phyloP scores from a whole-genome alignment of 495 filamentous ascomycete genomes.

The Durotheca rogersii region DNA sequence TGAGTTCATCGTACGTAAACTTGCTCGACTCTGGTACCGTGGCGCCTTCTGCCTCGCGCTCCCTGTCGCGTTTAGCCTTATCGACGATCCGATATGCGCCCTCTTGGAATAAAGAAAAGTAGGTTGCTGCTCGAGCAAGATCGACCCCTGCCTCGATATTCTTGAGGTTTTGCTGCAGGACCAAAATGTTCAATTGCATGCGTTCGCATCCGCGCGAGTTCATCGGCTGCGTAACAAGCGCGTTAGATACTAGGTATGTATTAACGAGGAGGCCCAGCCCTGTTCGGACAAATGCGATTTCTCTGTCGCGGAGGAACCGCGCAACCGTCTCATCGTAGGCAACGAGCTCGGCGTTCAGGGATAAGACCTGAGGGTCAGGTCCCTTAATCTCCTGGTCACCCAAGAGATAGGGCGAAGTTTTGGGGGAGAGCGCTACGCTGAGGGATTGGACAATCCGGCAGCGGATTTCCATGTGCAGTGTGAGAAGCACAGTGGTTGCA shows the following conservation, averaged over 20 bases:
- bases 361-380: conserved; percentile 74
- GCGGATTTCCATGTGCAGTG: conserved; percentile 83
- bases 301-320: conserved; percentile 65
- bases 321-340: conserved; percentile 79
- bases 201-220: conserved; percentile 74
- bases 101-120: conserved; percentile 75
- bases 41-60: conserved; percentile 34
- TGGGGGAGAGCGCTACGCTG: conserved; percentile 53
- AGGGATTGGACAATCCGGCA: conserved; percentile 75
- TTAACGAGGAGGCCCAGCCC: conserved; percentile 74
- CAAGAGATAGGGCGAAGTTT: conserved; percentile 66
- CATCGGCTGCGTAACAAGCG: conserved; percentile 64
- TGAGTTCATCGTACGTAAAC: conserved; percentile 83
- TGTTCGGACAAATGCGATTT: conserved; percentile 66
- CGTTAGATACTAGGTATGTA: conserved; percentile 64
- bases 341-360: conserved; percentile 76
- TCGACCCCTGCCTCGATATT: conserved; percentile 77
- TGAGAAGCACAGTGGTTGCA: conserved; percentile 71
- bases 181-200: conserved; percentile 87
- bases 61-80: conserved; percentile 57
- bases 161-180: conserved; percentile 92
- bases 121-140: conserved; percentile 69
- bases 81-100: conserved; percentile 71
- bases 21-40: conserved; percentile 41
- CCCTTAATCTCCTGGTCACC: conserved; percentile 73